Evolutionary conservation across 1,284 basidiomycete genomes (phyloP).

Genomic region (Phenoliferia sp.): DNA sequence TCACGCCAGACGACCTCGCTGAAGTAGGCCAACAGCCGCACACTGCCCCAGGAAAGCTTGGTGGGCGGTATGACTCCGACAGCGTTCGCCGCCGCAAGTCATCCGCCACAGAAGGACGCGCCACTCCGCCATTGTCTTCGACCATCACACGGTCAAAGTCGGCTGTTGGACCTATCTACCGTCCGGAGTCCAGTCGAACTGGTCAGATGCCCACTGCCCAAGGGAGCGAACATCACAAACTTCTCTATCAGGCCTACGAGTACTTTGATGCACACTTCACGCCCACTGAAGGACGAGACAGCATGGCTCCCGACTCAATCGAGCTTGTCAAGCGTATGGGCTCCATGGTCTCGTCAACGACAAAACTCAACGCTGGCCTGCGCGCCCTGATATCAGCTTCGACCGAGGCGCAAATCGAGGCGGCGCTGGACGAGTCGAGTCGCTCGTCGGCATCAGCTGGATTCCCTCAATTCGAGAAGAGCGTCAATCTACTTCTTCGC

Average conservation of each 20-base stretch:
- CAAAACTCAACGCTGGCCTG: conserved; percentile 34
- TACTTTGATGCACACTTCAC: conserved; percentile 31
- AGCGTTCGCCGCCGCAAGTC: background rate
- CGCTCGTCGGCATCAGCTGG: background rate
- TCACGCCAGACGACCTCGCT: conserved; percentile 7
- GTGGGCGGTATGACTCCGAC: background rate
- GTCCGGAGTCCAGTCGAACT: background rate
- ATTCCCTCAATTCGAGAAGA: conserved; percentile 26
- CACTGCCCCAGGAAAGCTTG: conserved; percentile 13
- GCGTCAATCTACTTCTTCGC: conserved; percentile 27
- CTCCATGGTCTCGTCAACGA: conserved; percentile 27
- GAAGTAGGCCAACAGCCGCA: background rate
- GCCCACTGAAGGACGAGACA: background rate
- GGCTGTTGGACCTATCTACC: conserved; percentile 3
- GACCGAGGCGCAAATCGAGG: conserved; percentile 32
- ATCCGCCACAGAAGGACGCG: conserved; percentile 7
- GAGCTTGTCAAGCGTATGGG: conserved; percentile 31
- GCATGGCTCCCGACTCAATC: conserved; percentile 10
- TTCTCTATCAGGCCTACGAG: conserved; percentile 29
- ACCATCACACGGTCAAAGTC: background rate
- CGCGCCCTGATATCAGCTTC: conserved; percentile 13
- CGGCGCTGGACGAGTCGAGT: conserved; percentile 14
- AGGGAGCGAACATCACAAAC: conserved; percentile 31
- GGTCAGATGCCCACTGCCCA: too few relatives aligned
- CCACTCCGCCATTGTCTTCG: background rate